phyloP scores from a whole-genome alignment of 1,284 basidiomycete genomes.

The Trichosporon sp. region DNA sequence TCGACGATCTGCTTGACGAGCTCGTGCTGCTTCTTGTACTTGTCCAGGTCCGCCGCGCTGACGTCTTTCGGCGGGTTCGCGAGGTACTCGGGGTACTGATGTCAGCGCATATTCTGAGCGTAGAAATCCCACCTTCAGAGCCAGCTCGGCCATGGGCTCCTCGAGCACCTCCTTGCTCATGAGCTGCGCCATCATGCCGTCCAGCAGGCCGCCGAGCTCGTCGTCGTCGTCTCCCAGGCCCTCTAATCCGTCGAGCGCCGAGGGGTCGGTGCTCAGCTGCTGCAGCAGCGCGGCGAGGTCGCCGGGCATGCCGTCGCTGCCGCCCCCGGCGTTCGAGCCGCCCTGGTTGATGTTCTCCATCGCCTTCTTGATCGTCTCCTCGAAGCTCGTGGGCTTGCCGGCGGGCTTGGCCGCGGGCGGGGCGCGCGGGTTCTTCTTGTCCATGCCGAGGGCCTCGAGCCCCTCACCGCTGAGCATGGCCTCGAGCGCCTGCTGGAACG shows the following conservation, averaged over 20 bases:
- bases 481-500: constrained; percentile 67
- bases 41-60: constrained; percentile 62
- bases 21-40: constrained; percentile 65
- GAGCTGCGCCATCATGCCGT: constrained; percentile 87
- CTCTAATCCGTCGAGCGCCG: constrained; percentile 51
- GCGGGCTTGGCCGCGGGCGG: constrained; percentile 2
- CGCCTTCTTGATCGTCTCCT: constrained; percentile 69
- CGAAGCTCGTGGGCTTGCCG: constrained; percentile 56
- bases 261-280: constrained; percentile 52
- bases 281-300: constrained; percentile 36
- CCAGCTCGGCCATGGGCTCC: constrained; percentile 84
- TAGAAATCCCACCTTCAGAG: constrained; percentile 63
- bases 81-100: constrained; percentile 78
- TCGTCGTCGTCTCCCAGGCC: constrained; percentile 54
- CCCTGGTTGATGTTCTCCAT: constrained; percentile 71
- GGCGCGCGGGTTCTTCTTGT: constrained; percentile 9
- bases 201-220: constrained; percentile 70
- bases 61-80: constrained; percentile 53
- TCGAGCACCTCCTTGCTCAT: constrained; percentile 92
- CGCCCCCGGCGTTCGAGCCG: constrained; percentile 33
- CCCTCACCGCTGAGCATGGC: constrained; percentile 64
- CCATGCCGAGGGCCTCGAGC: constrained; percentile 56
- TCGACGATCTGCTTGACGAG: constrained; percentile 66
- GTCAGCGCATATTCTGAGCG: constrained; percentile 9
- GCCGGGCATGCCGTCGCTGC: constrained; percentile 21